Conservation (phyloP, 179 eudicot genomes). For the Patellifolia procumbens region DNA sequence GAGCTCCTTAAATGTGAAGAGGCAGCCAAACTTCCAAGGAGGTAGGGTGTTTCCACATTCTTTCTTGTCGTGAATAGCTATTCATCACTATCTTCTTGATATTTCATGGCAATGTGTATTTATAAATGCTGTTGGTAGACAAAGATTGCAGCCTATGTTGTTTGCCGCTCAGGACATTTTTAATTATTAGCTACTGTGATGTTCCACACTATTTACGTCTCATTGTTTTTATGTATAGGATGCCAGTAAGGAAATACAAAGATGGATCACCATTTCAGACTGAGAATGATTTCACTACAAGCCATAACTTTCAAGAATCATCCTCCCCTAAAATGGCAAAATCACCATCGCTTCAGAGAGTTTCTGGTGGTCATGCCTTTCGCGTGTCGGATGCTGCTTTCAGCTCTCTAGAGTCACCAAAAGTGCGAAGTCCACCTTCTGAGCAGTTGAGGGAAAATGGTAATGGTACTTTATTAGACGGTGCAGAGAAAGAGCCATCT, state of each 20-base stretch:
- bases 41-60: constrained; percentile 42
- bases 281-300: constrained; percentile 70
- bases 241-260: constrained; percentile 79
- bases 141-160: background rate
- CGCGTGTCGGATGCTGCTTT: constrained; percentile 63
- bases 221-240: constrained; percentile 44
- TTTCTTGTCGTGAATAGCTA: constrained; percentile 2
- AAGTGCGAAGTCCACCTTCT: constrained; percentile 71
- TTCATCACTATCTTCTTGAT: background rate
- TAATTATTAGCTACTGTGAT: background rate
- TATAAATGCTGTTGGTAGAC: too few relatives aligned
- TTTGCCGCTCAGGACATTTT: background rate
- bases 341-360: constrained; percentile 97
- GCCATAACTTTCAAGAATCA: constrained; percentile 74
- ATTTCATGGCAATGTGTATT: background rate
- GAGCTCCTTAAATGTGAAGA: constrained; percentile 97
- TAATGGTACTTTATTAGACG: constrained; percentile 62
- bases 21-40: constrained; percentile 96
- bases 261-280: constrained; percentile 67
- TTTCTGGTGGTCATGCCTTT: constrained; percentile 61
- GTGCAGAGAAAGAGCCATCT: constrained; percentile 70
- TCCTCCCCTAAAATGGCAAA: constrained; percentile 94
- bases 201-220: constrained; percentile 7
- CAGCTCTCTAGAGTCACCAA: constrained; percentile 85
- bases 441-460: constrained; percentile 84